Evolutionary conservation across 1,284 basidiomycete species (phyloP), one percentile per base, ranked within the genome.

Genomic region (Stereum hirsutum): DNA sequence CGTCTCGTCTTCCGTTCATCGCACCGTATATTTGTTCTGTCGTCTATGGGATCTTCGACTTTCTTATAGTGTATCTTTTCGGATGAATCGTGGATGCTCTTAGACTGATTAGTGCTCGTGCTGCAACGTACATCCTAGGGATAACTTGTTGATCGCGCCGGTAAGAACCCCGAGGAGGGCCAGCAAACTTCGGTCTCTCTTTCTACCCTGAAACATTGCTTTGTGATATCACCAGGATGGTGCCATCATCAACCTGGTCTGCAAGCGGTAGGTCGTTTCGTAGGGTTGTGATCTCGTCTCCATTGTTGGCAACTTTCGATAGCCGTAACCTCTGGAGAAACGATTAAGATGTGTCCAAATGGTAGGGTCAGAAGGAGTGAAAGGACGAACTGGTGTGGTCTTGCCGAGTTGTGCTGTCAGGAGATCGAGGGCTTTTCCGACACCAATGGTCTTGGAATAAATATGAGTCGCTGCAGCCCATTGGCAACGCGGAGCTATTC

Each of bases 341-440:
- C 19, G 41, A 25, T 7, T n/a, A 17, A 20, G 33, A 4, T 44
- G 42, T 20, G 12, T 20, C 11, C 17, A 11, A 39, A 10, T 14
- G 11, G n/a, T n/a, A n/a, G n/a, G 12, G 27, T 23, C 19, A 21
- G n/a, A 15, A 23, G 8, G 12, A 45, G 52, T 31, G 37, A 51
- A 52, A 21, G 25, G 42, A 26, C 45, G 41, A 38, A 50, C 49
- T 24, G 53, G 51, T 11, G 48, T 41, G 19, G 40, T 42, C 14
- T 55, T 36, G 19, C 42, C 43, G 38, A 66, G 54, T 12, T 61
- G 59, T 10, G 51, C 33, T 8, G 61, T 59, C n/a, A 66, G 52
- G 23, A 63, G 39, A 46, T 69, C 66, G 20, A 68, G 41, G 14
- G 64, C 65, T 39, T 56, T 56, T 24, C 66, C 66, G 0, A 63